phyloP scores from a whole-genome alignment of 805 yeast genomes.

The Zygoascus bituminiphila region DNA sequence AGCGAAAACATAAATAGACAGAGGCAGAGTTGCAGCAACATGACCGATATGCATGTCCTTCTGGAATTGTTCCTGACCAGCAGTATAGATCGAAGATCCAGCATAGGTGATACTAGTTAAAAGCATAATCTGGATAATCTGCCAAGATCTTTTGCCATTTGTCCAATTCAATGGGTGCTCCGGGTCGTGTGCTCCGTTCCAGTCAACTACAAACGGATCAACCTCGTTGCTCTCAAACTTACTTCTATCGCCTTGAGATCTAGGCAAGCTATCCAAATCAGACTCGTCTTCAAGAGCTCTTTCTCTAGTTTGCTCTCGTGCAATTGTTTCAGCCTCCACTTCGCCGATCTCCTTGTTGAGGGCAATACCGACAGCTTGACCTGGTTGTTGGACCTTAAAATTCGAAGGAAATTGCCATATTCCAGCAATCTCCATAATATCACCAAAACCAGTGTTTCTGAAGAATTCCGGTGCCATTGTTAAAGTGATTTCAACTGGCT shows the following conservation, averaged over 20 bases:
- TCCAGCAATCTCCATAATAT: background rate
- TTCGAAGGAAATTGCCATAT: background rate
- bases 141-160: conserved; percentile 30
- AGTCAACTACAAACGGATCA: conserved; percentile 24
- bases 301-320: background rate
- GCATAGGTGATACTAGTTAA: conserved; percentile 46
- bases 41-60: conserved; percentile 38
- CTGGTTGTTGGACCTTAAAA: background rate
- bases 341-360: too few relatives aligned
- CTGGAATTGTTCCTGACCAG: conserved; percentile 37
- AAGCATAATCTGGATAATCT: conserved; percentile 35
- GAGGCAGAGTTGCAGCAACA: conserved; percentile 43
- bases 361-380: too few relatives aligned
- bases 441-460: conserved; percentile 3
- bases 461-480: background rate
- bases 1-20: conserved; percentile 56
- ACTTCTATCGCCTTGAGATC: background rate
- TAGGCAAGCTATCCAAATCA: background rate
- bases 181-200: conserved; percentile 27
- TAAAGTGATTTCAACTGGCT: too few relatives aligned
- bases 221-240: too few relatives aligned
- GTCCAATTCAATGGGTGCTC: conserved; percentile 53
- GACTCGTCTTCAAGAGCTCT: background rate
- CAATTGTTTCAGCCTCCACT: too few relatives aligned
- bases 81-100: conserved; percentile 53